phyloP scores from a whole-genome alignment of 768 basidiomycete genomes.

The Suillus alpinus region DNA sequence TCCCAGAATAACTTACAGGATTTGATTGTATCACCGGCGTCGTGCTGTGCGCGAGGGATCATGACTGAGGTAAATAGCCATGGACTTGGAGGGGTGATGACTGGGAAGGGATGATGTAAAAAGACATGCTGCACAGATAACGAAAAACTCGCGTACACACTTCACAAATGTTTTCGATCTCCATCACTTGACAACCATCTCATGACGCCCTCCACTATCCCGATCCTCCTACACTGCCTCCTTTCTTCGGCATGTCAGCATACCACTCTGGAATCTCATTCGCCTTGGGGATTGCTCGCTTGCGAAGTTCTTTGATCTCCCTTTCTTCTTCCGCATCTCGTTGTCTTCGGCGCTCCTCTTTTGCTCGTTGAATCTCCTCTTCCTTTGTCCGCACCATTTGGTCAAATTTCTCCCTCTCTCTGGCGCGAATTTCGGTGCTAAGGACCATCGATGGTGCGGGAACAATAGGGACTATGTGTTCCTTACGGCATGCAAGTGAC shows the following conservation, averaged over 20 bases:
- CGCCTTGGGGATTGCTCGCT: constrained; percentile 62
- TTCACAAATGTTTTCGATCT: constrained; percentile 7
- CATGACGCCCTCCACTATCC: constrained; percentile 3
- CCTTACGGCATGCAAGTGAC: constrained; percentile 40
- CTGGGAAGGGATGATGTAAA: constrained; percentile 9
- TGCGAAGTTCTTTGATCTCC: constrained; percentile 60
- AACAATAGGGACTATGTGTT: constrained; percentile 45
- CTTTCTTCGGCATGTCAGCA: constrained; percentile 61
- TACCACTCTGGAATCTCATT: constrained; percentile 80
- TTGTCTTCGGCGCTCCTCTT: constrained; percentile 46
- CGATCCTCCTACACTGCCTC: constrained; percentile 22
- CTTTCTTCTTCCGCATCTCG: constrained; percentile 55
- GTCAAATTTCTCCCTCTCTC: constrained; percentile 66
- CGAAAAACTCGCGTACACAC: constrained; percentile 12
- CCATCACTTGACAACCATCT: constrained; percentile 12
- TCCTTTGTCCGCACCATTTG: constrained; percentile 55
- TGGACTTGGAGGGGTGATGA: constrained; percentile 2
- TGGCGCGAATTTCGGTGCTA: constrained; percentile 53
- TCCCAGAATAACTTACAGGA: constrained; percentile 19
- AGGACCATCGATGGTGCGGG: constrained; percentile 44
- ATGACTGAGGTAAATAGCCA: constrained; percentile 3
- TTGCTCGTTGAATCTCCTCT: constrained; percentile 43
- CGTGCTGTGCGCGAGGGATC: constrained; percentile 1
- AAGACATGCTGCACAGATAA: constrained; percentile 17
- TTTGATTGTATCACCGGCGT: constrained; percentile 11